A percentile compares a stretch with the other conserved stretches of the same genome.
phyloP scores from a whole-genome alignment of 2,329 filamentous ascomycete genomes.

The Amauroascus niger region DNA sequence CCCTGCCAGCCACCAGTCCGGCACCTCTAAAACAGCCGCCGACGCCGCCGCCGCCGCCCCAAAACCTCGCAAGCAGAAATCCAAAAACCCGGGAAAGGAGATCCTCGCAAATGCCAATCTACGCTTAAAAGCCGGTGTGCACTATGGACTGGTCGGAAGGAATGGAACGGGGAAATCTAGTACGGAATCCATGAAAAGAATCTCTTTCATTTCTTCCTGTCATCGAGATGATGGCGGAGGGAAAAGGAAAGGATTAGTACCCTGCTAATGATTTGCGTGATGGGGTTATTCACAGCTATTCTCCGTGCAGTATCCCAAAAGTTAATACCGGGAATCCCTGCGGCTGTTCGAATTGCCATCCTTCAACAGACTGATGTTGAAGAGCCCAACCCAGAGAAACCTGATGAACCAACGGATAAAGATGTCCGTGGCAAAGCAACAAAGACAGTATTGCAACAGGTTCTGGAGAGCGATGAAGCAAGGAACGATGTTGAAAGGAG shows the following conservation, averaged over 20 bases:
- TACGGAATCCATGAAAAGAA: slow-evolving; percentile 31
- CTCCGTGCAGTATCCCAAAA: slow-evolving; percentile 67
- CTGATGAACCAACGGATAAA: background rate
- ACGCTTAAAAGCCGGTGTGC: slow-evolving; percentile 59
- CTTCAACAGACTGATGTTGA: slow-evolving; percentile 55
- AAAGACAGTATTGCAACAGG: slow-evolving; percentile 55
- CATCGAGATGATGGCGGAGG: slow-evolving; percentile 4
- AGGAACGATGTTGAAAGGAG: slow-evolving; percentile 51
- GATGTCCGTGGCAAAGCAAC: background rate
- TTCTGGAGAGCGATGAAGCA: slow-evolving; percentile 46
- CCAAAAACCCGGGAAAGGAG: slow-evolving; percentile 47
- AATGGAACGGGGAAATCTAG: slow-evolving; percentile 80
- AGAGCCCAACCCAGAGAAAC: slow-evolving; percentile 17
- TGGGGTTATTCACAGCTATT: slow-evolving; percentile 44
- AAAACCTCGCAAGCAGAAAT: slow-evolving; percentile 41
- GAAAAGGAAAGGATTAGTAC: background rate
- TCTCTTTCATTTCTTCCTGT: background rate
- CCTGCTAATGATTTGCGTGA: background rate
- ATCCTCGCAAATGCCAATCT: slow-evolving; percentile 61
- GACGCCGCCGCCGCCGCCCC: slow-evolving; percentile 20
- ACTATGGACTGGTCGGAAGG: slow-evolving; percentile 69
- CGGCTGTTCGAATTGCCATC: slow-evolving; percentile 55
- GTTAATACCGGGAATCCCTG: slow-evolving; percentile 64
- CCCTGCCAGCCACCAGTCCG: slow-evolving; percentile 11
- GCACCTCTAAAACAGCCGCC: slow-evolving; percentile 14